Conservation (phyloP, 345 rosid species). For the Ceriops decandra region DNA sequence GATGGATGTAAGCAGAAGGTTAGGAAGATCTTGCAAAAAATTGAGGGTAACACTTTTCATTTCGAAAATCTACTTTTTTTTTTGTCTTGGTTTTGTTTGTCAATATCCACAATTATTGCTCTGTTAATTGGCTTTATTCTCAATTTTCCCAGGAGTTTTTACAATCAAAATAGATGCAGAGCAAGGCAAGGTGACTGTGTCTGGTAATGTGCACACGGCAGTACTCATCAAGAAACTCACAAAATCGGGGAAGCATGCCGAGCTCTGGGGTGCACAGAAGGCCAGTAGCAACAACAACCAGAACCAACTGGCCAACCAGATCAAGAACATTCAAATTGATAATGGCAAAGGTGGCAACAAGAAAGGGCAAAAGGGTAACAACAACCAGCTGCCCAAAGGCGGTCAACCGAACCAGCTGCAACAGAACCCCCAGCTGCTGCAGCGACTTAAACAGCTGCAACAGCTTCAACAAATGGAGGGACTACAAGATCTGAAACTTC, state of each 20-base stretch:
- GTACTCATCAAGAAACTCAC: background rate
- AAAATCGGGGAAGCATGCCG: background rate
- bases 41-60: background rate
- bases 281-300: conserved; percentile 45
- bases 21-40: background rate
- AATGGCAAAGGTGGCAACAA: conserved; percentile 54
- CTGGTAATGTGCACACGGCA: background rate
- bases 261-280: conserved; percentile 44
- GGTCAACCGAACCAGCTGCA: conserved; percentile 20
- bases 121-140: background rate
- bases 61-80: too few species aligned
- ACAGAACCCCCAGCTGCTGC: conserved; percentile 39
- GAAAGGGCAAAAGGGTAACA: conserved; percentile 48
- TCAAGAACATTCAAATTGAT: conserved; percentile 73
- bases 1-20: conserved; percentile 1
- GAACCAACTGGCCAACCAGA: conserved; percentile 51
- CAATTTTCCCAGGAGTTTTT: background rate
- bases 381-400: conserved; percentile 41
- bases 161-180: background rate
- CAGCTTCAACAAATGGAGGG: conserved; percentile 67
- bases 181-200: background rate
- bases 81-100: too few species aligned
- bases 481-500: conserved; percentile 62
- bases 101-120: background rate
- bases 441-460: conserved; percentile 30